Base-by-base conservation (phyloP, 1,284 basidiomycete genomes). In the Pulveroboletus sp. region DNA sequence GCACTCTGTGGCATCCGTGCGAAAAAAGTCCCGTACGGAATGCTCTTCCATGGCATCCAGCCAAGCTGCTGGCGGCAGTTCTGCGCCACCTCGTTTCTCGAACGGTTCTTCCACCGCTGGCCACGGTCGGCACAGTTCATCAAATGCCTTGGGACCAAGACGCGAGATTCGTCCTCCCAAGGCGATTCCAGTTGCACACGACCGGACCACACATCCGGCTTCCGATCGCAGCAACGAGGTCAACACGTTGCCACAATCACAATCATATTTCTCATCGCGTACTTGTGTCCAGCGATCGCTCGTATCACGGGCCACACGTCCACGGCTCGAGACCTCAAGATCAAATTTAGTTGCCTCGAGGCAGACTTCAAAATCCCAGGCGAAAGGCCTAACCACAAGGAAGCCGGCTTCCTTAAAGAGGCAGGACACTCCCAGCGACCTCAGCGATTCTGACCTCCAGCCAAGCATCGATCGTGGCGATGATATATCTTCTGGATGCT, bases 151-250 rank as follows among this genome's bases (percentile, higher is more conserved):
- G 46, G 66, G 62, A 21, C 75, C 74, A 56, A 84, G 82, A 66
- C 79, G 80, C 61, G 77, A 77, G 63, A 80, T 82, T 44, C 78
- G 83, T 42, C 82, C 82, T 9, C 74, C 78, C 56, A 89, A 83
- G 65, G 67, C 74, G 13, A 65, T 69, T 50, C 60, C 66, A 29
- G 63, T 63, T 48, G 56, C 65, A 33, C 65, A 67, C 53, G 61
- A 69, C 52, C 62, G 65, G 33, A 64, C 68, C 57, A 61, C 64
- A 39, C 63, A 62, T 43, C 54, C 52, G 57, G 59, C 44, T 51
- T 46, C 59, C 61, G 62, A 58, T 51, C 60, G 57, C 50, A 56
- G 62, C 56, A 73, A 71, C 68, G 72, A 64, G 71, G 65, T 48
- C 55, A 67, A 57, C 65, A 65, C 63, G 61, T 65, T 62, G 64